Evolutionary conservation across 768 basidiomycete species (phyloP).

Genomic region (Porphyrellus cyaneotinctus): DNA sequence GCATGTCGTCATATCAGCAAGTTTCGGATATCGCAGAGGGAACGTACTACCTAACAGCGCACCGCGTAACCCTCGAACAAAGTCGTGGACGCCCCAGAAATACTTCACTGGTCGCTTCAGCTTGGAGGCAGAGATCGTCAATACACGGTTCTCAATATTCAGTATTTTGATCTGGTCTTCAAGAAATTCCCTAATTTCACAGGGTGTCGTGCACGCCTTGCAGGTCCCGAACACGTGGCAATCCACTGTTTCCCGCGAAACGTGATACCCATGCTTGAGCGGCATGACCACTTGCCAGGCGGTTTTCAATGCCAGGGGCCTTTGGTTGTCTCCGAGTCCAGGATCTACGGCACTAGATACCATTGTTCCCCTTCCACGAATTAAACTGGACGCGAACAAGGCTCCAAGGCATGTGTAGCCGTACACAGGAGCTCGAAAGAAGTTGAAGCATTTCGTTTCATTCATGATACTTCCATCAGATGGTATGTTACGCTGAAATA

Average conservation of each 20-base stretch:
- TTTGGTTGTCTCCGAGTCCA: too few relatives aligned
- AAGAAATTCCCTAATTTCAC: conserved; percentile 1
- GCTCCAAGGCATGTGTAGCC: too few relatives aligned
- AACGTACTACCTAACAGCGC: neutral
- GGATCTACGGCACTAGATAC: too few relatives aligned
- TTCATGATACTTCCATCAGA: too few relatives aligned
- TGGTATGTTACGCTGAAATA: too few relatives aligned
- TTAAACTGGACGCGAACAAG: too few relatives aligned
- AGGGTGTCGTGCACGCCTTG: neutral
- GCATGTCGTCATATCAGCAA: neutral
- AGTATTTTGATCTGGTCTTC: neutral
- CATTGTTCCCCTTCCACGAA: too few relatives aligned
- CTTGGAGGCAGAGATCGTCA: neutral
- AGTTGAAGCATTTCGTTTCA: too few relatives aligned
- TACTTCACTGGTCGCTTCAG: neutral
- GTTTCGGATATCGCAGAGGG: too few relatives aligned
- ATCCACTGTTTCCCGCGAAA: accelerated
- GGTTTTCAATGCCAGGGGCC: too few relatives aligned
- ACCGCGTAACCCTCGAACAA: neutral
- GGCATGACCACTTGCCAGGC: too few relatives aligned
- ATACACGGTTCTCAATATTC: neutral
- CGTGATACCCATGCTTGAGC: neutral
- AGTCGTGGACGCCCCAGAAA: neutral
- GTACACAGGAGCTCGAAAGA: too few relatives aligned
- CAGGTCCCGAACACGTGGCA: neutral